Percentiles rank a stretch among this genome's conserved stretches.
phyloP scores from a whole-genome alignment of 108 stramenopile genomes.

The Cyclotella cryptica region DNA sequence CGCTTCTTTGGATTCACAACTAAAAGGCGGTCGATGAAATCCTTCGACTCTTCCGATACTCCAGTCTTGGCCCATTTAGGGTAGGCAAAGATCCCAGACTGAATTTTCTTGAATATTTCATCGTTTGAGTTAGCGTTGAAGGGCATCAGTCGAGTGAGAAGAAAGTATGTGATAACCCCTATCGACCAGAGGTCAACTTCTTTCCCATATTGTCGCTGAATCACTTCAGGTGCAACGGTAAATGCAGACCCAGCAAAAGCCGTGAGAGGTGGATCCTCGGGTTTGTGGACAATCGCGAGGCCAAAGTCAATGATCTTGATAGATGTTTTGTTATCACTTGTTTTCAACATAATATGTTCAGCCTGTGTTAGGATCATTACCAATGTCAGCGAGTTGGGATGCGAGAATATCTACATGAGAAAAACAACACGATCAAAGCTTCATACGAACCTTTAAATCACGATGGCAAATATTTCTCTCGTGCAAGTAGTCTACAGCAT shows the following conservation, averaged over 20 bases:
- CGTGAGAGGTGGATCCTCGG: constrained; percentile 22
- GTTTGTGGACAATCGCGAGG: constrained; percentile 37
- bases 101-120: constrained; percentile 43
- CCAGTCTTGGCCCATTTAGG: constrained; percentile 32
- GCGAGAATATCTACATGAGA: neutral
- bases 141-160: constrained; percentile 55
- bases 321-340: constrained; percentile 45
- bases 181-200: constrained; percentile 48
- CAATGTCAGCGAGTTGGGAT: neutral
- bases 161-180: constrained; percentile 59
- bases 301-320: constrained; percentile 86
- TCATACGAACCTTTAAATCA: constrained; percentile 91
- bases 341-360: constrained; percentile 88
- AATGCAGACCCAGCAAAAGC: constrained; percentile 46
- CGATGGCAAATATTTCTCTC: constrained; percentile 94
- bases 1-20: constrained; percentile 63
- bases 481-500: constrained; percentile 90
- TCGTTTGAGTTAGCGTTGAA: constrained; percentile 41
- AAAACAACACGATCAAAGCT: neutral
- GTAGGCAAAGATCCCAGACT: constrained; percentile 30
- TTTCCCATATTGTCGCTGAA: constrained; percentile 34
- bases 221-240: constrained; percentile 51
- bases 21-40: constrained; percentile 58
- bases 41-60: constrained; percentile 51
- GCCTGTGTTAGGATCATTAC: constrained; percentile 50